Base-by-base conservation (phyloP, 257 asterid genomes). In the Dorcoceras hygrometricum region DNA sequence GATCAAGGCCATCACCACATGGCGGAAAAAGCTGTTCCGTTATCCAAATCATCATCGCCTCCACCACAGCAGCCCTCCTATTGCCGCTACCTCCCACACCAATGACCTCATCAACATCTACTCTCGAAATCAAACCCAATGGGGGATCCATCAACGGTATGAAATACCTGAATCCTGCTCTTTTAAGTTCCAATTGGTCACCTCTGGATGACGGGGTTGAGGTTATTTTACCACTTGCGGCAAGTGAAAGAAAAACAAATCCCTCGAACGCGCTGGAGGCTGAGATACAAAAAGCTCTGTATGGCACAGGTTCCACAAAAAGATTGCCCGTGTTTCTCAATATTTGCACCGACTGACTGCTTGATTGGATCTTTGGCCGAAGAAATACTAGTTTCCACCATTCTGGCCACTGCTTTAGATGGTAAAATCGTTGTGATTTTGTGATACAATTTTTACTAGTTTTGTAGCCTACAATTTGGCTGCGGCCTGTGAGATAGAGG, bases 1-100 rank as follows among this genome's bases (percentile, higher is more conserved):
- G 71, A 55, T 59, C 78, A 59, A 83, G 73, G 60, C 63, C 82
- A 64, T 73, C 84, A 59, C 63, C 84, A n/a, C 71, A 73, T 77
- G 87, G 86, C 71, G 48, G 76, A 56, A 81, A 69, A 65, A 63
- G 75, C 43, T 78, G 78, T 73, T 73, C 70, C 70, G 67, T 25
- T 73, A 69, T 55, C 75, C 83, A 72, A 78, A 63, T 74, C 79
- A 76, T 59, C 59, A 54, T 75, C 59, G 59, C 69, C n/a, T 14
- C 66, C 31, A 39, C 60, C 69, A 73, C 26, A 65, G 72, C 73
- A 55, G 57, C 71, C 63, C 28, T 62, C 51, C 9, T 63, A 29
- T 7, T 63, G 67, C 67, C 76, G 55, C 46, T 74, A 60, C 32
- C 48, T 43, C 70, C 73, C 48, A 36, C 69, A 39, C 57, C 48